These are phyloP conservation scores for Aspergillus diversus DNA, from an alignment of 495 filamentous ascomycete genomes.

Conservation along the genomic window DNA sequence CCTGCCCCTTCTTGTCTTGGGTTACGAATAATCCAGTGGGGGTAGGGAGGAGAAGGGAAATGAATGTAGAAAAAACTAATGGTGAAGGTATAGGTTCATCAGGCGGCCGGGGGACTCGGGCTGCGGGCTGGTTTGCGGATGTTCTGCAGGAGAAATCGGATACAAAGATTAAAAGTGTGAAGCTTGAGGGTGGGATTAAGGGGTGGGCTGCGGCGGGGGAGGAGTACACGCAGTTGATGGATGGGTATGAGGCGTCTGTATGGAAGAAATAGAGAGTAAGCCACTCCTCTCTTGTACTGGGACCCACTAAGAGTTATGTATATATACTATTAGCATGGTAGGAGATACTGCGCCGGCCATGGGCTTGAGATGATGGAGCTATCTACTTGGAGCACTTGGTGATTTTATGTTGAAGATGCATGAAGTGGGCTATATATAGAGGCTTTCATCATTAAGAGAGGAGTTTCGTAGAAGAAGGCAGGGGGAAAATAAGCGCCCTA, in stretches of 20 bases:
- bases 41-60: background rate
- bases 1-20: slow-evolving; percentile 3
- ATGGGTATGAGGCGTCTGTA: slow-evolving; percentile 52
- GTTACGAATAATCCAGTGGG: background rate
- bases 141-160: slow-evolving; percentile 54
- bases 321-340: no score
- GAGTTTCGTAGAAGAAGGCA: background rate
- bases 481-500: background rate
- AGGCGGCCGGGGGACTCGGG: slow-evolving; percentile 61
- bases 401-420: no score
- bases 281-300: no score
- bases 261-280: slow-evolving; percentile 13
- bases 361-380: no score
- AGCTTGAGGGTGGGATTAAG: slow-evolving; percentile 63
- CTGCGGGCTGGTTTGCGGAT: slow-evolving; percentile 69
- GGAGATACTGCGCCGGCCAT: no score
- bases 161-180: slow-evolving; percentile 54
- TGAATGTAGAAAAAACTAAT: background rate
- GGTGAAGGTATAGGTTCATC: slow-evolving; percentile 59
- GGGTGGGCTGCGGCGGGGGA: slow-evolving; percentile 64
- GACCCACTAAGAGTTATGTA: no score
- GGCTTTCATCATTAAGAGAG: background rate
- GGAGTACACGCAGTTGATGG: slow-evolving; percentile 59
- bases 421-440: no score
- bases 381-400: no score